Conservation (phyloP, 1,284 basidiomycete species). For the Cerrena zonata region DNA sequence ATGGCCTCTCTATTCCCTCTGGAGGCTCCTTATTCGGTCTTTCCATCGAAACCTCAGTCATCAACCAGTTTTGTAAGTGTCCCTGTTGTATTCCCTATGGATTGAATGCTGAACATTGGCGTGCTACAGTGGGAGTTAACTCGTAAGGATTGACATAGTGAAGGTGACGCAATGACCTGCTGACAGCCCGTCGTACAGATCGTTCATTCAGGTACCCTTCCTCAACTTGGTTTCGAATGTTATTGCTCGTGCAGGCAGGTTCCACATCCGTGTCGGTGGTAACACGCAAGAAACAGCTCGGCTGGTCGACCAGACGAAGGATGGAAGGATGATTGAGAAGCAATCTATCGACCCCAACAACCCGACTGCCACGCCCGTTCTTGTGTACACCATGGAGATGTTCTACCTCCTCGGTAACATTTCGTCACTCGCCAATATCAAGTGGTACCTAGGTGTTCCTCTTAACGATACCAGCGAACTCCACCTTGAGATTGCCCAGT, state of each 20-base stretch:
- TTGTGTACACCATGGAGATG: conserved; percentile 38
- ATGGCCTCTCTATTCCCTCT: conserved; percentile 21
- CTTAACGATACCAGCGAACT: conserved; percentile 50
- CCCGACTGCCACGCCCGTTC: conserved; percentile 38
- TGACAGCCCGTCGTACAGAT: conserved; percentile 8
- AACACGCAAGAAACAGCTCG: conserved; percentile 69
- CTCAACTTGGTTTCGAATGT: conserved; percentile 69
- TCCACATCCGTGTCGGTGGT: conserved; percentile 62
- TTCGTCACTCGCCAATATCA: conserved; percentile 31
- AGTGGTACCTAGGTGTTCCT: conserved; percentile 46
- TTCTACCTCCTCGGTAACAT: conserved; percentile 39
- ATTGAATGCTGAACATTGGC: neutral
- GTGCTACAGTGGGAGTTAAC: conserved; percentile 20
- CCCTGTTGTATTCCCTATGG: neutral
- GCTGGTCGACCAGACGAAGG: conserved; percentile 39
- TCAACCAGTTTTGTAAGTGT: conserved; percentile 32
- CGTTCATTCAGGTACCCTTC: conserved; percentile 54
- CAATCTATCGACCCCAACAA: conserved; percentile 35
- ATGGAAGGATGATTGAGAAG: conserved; percentile 47
- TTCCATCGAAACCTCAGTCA: conserved; percentile 44
- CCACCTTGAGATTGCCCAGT: conserved; percentile 47
- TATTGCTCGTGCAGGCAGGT: conserved; percentile 47
- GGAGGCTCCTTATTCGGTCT: conserved; percentile 43
- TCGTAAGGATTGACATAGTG: conserved; percentile 11
- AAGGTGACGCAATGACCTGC: too few species aligned